Evolutionary conservation across 2,329 filamentous ascomycete genomes (phyloP).

Genomic region (Purpureocillium lavendulum): DNA sequence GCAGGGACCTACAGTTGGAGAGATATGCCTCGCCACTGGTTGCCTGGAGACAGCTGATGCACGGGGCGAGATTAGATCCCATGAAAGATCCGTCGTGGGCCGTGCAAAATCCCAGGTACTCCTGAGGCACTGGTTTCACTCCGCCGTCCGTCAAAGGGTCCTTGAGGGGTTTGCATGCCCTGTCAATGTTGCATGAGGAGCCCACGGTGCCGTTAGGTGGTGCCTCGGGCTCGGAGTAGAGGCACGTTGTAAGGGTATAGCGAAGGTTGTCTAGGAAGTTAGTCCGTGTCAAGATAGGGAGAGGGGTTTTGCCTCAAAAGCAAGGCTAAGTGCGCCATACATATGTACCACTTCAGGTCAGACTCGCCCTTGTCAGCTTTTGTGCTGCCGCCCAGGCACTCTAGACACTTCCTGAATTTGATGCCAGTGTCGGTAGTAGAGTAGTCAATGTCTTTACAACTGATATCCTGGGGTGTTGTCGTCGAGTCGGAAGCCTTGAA

Average conservation of each 20-base stretch:
- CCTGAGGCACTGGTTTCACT: constrained; percentile 11
- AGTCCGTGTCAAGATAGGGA: background rate
- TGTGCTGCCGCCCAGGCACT: constrained; percentile 38
- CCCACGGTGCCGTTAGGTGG: constrained; percentile 20
- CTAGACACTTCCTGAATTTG: constrained; percentile 37
- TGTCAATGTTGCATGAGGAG: constrained; percentile 34
- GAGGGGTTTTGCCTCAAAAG: background rate
- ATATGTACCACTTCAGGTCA: constrained; percentile 37
- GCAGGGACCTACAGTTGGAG: constrained; percentile 36
- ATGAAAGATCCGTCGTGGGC: constrained; percentile 25
- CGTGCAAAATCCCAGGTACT: constrained; percentile 31
- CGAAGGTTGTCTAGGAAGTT: constrained; percentile 36
- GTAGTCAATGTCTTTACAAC: constrained; percentile 34
- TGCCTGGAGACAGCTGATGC: constrained; percentile 33
- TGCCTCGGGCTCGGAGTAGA: constrained; percentile 27
- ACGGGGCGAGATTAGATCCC: constrained; percentile 22
- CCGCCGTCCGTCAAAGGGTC: constrained; percentile 24
- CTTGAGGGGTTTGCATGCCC: constrained; percentile 31
- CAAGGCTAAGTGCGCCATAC: constrained; percentile 22
- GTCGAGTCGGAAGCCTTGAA: constrained; percentile 25
- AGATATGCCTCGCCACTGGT: constrained; percentile 32
- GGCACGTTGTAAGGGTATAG: constrained; percentile 37
- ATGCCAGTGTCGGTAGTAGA: constrained; percentile 26
- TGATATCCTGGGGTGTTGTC: constrained; percentile 38
- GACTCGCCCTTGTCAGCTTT: constrained; percentile 27